Evolutionary conservation across 179 eudicot genomes (phyloP).

Genomic region (Actinidia polygama): DNA sequence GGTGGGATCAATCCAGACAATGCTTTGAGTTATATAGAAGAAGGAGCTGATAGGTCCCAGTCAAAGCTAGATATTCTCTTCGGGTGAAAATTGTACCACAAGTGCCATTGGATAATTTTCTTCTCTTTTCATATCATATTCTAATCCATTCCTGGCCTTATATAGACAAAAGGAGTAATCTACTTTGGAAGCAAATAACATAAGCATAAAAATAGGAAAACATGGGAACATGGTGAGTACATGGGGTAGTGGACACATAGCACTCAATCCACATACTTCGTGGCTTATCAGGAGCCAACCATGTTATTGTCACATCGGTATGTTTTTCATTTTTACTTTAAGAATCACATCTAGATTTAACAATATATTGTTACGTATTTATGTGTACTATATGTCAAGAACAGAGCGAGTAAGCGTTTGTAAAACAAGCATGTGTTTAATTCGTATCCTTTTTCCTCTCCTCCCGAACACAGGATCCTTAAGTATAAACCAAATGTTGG

Average conservation of each 20-base stretch:
- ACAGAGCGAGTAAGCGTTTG: background rate
- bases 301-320: slow-evolving; percentile 95
- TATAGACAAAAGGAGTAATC: no score
- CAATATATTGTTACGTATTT: background rate
- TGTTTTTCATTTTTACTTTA: slow-evolving; percentile 21
- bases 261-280: no score
- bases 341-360: background rate
- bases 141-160: no score
- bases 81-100: no score
- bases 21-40: slow-evolving; percentile 76
- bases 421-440: background rate
- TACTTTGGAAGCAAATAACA: no score
- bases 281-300: slow-evolving; percentile 99
- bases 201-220: no score
- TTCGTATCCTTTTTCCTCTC: background rate
- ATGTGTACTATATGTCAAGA: background rate
- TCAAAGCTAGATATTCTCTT: no score
- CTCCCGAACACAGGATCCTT: background rate
- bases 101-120: no score
- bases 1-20: slow-evolving; percentile 86
- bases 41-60: no score
- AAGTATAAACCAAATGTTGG: background rate
- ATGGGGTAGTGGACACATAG: no score
- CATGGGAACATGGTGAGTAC: no score
- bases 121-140: no score